Percentiles rank a stretch among this genome's conserved stretches.
Conservation (phyloP, 306 rosid genomes). For the Acacia crassicarpa region DNA sequence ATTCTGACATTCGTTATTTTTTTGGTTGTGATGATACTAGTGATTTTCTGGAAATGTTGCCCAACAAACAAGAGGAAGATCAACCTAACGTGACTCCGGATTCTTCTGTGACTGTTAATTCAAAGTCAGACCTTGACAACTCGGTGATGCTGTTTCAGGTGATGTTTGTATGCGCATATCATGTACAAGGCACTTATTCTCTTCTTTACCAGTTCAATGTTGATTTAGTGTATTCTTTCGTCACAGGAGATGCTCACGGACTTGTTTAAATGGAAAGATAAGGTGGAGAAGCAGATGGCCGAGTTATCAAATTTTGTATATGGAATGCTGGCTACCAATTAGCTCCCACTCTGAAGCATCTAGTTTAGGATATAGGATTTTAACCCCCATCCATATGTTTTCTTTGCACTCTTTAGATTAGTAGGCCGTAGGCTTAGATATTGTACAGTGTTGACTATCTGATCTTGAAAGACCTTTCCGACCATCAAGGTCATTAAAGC, state of each 20-base stretch:
- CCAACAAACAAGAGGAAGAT: conserved; percentile 48
- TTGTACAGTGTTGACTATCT: conserved; percentile 51
- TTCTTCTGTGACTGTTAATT: conserved; percentile 73
- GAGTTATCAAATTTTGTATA: conserved; percentile 60
- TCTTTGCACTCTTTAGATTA: conserved; percentile 28
- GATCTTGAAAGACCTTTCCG: conserved; percentile 32
- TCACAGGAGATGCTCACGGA: conserved; percentile 78
- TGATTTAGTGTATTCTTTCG: conserved; percentile 4
- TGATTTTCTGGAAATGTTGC: conserved; percentile 44
- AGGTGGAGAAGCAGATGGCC: conserved; percentile 66
- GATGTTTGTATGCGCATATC: conserved; percentile 20
- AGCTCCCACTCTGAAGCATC: conserved; percentile 31
- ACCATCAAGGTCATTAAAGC: conserved; percentile 30
- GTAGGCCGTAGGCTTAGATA: conserved; percentile 44
- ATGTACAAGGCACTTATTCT: not conserved
- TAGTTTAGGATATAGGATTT: conserved; percentile 43
- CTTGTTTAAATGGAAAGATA: conserved; percentile 75
- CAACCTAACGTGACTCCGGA: conserved; percentile 74
- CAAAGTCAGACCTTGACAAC: conserved; percentile 66
- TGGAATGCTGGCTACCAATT: conserved; percentile 55
- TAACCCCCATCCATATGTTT: conserved; percentile 33
- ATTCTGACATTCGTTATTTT: conserved; percentile 22
- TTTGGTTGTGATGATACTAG: conserved; percentile 44
- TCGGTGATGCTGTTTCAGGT: conserved; percentile 71
- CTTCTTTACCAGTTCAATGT: not conserved